Conservation (phyloP, 2,329 filamentous ascomycete species). For the Nemania serpens region DNA sequence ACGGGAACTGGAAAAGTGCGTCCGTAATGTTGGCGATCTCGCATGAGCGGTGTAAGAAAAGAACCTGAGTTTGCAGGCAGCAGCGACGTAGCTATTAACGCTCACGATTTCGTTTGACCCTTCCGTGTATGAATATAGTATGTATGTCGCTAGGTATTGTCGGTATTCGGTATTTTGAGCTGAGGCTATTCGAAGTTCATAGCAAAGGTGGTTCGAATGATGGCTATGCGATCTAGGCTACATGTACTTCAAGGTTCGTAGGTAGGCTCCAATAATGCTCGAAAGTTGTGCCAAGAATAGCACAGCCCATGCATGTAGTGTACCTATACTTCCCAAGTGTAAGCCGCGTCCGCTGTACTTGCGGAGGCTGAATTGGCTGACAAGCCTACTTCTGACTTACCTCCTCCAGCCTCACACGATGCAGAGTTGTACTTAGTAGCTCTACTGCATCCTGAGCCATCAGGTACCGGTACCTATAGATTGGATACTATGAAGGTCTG, state of each 20-base stretch:
- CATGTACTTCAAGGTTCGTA: too few species aligned
- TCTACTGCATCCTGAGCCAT: too few species aligned
- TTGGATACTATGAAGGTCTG: neutral
- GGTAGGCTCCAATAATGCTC: neutral
- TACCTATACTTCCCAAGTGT: neutral
- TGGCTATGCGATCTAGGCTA: too few species aligned
- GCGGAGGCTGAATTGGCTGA: conserved; percentile 17
- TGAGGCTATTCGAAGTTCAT: too few species aligned
- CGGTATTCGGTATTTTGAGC: too few species aligned
- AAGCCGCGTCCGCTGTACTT: neutral
- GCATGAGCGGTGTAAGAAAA: conserved; percentile 1
- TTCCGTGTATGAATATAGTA: neutral
- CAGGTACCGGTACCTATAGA: too few species aligned
- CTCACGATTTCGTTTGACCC: too few species aligned
- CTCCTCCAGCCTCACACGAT: conserved; percentile 1
- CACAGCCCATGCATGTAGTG: conserved; percentile 7
- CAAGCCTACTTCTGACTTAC: neutral
- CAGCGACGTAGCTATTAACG: too few species aligned
- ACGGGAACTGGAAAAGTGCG: neutral
- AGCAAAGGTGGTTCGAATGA: too few species aligned
- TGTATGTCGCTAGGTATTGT: neutral
- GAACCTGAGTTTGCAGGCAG: neutral
- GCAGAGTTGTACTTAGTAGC: too few species aligned
- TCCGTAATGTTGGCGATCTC: conserved; percentile 17
- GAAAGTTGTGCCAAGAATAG: conserved; percentile 16